phyloP scores from a whole-genome alignment of 192 early-diverging fungal species.

The Umbelopsis isabellina region DNA sequence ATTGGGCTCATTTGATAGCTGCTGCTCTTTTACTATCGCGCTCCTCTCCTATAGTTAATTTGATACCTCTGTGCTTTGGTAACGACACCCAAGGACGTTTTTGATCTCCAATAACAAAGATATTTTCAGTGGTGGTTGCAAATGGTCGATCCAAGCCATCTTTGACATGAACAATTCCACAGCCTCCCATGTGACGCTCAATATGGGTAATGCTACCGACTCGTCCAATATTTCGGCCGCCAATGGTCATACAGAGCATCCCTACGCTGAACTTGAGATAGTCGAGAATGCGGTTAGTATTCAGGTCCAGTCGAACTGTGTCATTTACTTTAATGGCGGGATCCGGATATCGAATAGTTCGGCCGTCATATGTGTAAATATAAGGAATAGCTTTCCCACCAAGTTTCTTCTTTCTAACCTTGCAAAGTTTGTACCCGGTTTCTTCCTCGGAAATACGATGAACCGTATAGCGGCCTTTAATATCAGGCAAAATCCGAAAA shows the following conservation, averaged over 20 bases:
- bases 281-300: constrained; percentile 87
- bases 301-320: constrained; percentile 95
- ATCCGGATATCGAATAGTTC: constrained; percentile 99
- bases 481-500: constrained; percentile 99
- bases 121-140: constrained; percentile 96
- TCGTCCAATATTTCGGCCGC: constrained; percentile 98
- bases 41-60: constrained; percentile 99
- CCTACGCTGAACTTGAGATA: constrained; percentile 97
- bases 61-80: constrained; percentile 99
- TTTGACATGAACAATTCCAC: constrained; percentile 99
- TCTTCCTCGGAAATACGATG: constrained; percentile 99
- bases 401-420: constrained; percentile 94
- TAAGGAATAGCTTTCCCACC: constrained; percentile 95
- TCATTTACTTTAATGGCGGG: constrained; percentile 99
- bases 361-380: constrained; percentile 98
- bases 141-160: constrained; percentile 93
- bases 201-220: constrained; percentile 94
- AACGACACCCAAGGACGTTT: constrained; percentile 94
- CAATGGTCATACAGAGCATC: constrained; percentile 95
- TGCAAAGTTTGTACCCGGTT: constrained; percentile 99
- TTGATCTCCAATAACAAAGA: constrained; percentile 84
- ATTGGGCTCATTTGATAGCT: constrained; percentile 7
- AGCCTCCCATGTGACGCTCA: constrained; percentile 96
- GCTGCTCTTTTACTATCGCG: constrained; percentile 85
- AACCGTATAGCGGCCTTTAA: constrained; percentile 99